Evolutionary conservation across 2,329 filamentous ascomycete species (phyloP).

Genomic region (Aspergillus luchuensis): DNA sequence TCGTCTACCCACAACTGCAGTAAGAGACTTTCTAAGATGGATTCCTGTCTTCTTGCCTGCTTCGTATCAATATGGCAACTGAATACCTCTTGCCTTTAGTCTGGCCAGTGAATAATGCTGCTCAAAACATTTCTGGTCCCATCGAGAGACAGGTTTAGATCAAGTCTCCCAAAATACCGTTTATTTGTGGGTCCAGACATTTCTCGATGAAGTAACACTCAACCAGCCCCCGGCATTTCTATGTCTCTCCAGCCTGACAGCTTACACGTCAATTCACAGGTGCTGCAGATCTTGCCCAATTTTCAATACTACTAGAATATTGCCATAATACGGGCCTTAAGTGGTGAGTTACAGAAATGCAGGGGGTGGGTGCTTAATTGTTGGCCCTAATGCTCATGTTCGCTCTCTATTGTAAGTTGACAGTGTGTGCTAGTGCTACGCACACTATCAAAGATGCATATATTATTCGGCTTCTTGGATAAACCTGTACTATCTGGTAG

Average conservation of each 20-base stretch:
- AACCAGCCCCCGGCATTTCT: neutral
- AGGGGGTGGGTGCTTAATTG: neutral
- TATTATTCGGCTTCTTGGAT: too few species aligned
- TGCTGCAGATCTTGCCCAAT: too few species aligned
- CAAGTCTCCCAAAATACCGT: neutral
- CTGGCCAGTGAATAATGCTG: neutral
- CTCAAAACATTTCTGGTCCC: neutral
- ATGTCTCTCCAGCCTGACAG: too few species aligned
- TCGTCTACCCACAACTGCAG: too few species aligned
- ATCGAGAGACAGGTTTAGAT: neutral
- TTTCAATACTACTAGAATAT: too few species aligned
- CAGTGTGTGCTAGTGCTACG: neutral
- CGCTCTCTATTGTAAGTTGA: neutral
- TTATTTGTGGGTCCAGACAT: neutral
- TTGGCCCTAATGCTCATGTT: neutral
- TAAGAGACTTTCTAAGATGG: too few species aligned
- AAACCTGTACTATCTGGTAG: too few species aligned
- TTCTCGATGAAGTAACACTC: neutral
- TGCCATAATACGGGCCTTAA: too few species aligned
- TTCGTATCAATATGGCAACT: neutral
- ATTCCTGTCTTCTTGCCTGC: neutral
- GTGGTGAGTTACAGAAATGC: neutral
- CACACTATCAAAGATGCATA: too few species aligned
- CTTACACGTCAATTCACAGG: too few species aligned
- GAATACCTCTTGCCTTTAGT: neutral